Evolutionary conservation across 441 rosid species (phyloP), one percentile per base, ranked within the genome.

Genomic region (Francoa sonchifolia): DNA sequence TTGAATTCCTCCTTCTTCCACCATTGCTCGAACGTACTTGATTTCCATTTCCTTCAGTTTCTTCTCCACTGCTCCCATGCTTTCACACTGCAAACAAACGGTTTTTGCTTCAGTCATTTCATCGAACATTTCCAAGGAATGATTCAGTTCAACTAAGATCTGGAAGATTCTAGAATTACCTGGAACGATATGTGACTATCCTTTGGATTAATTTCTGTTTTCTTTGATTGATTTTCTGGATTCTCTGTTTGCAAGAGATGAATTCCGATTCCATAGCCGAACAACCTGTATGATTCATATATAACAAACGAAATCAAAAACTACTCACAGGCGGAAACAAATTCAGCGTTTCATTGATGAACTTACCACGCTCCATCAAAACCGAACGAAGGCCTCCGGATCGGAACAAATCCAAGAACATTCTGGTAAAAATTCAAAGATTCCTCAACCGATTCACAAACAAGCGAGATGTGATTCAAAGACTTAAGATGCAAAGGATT

Each of bases 111-210:
- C n/a, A n/a, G n/a, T n/a, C n/a, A n/a, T n/a, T n/a, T n/a, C n/a
- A n/a, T n/a, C n/a, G n/a, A n/a, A n/a, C n/a, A n/a, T n/a, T n/a
- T n/a, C n/a, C n/a, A n/a, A n/a, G n/a, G n/a, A n/a, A n/a, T n/a
- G n/a, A n/a, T n/a, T n/a, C n/a, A n/a, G n/a, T n/a, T n/a, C n/a
- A n/a, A n/a, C n/a, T n/a, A n/a, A n/a, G n/a, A 20, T 26, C 25
- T n/a, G 19, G 11, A 4, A 20, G 25, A 1, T 2, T n/a, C 0
- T n/a, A 32, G 19, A 27, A 1, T 3, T 38, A 88, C 97, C 88
- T 89, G 95, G 59, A 89, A 84, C 52, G 97, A 89, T 29, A 89
- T 76, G 39, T 85, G 97, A 54, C 77, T 85, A 33, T 89, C 97
- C 50, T 79, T 84, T 33, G 97, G 95, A 54, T 89, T 77, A 54